Conservation (phyloP, 345 rosid species). For the Aethionema arabicum region DNA sequence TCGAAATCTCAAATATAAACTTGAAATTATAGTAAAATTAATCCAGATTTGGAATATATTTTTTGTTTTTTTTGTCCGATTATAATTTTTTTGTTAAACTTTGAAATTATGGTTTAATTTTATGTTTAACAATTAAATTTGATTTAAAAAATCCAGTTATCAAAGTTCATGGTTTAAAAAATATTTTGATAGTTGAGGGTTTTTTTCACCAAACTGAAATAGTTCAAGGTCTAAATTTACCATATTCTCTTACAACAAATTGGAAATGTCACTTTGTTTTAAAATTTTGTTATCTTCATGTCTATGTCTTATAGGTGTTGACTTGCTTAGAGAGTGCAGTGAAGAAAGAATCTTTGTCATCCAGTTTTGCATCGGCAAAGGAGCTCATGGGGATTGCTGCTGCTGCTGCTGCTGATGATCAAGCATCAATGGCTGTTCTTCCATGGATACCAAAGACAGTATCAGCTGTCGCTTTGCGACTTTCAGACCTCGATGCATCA, state of each 20-base stretch:
- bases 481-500: conserved; percentile 74
- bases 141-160: too few relatives aligned
- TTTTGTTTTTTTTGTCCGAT: too few relatives aligned
- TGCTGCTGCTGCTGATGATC: conserved; percentile 35
- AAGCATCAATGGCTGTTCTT: conserved; percentile 53
- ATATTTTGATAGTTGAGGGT: too few relatives aligned
- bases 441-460: conserved; percentile 98
- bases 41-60: too few relatives aligned
- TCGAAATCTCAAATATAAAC: too few relatives aligned
- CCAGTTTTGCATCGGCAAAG: conserved; percentile 63
- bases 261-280: background rate
- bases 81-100: too few relatives aligned
- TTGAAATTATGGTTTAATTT: too few relatives aligned
- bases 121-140: too few relatives aligned
- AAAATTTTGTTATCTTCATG: background rate
- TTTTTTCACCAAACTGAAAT: too few relatives aligned
- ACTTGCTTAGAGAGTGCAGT: conserved; percentile 73
- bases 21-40: too few relatives aligned
- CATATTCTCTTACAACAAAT: conserved; percentile 1
- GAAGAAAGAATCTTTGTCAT: conserved; percentile 58
- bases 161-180: too few relatives aligned
- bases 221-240: too few relatives aligned
- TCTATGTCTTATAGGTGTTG: conserved; percentile 50
- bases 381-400: conserved; percentile 58
- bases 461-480: conserved; percentile 84